Percentiles rank a stretch among this genome's conserved stretches.
Evolutionary conservation across 192 early-diverging fungal genomes (phyloP).

Genomic region (Coemansia sp.): DNA sequence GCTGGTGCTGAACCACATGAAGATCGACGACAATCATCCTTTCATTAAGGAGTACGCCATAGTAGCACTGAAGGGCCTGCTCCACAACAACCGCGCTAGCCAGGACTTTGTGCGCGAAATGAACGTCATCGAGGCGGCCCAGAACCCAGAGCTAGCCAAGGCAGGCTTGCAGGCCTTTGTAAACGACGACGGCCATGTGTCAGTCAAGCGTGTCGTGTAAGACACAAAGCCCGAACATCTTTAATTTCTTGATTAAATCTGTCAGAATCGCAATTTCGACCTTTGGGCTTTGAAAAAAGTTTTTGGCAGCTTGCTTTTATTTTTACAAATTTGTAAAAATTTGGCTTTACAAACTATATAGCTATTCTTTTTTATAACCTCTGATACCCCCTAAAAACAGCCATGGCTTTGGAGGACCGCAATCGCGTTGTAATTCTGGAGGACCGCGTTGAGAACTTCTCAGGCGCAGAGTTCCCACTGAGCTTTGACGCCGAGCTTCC

Average conservation of each 20-base stretch:
- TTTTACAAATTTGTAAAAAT: neutral
- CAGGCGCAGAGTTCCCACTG: conserved; percentile 48
- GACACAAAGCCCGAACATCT: neutral
- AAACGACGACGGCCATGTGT: neutral
- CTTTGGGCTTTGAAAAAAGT: too few relatives aligned
- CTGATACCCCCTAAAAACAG: neutral
- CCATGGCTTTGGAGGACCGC: conserved; percentile 48
- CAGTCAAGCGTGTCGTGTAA: neutral
- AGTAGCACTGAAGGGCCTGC: conserved; percentile 36
- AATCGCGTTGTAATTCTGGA: conserved; percentile 50
- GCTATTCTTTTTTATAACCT: neutral
- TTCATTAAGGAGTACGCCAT: conserved; percentile 52
- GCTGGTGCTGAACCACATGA: conserved; percentile 46
- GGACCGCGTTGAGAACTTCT: conserved; percentile 54
- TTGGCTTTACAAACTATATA: neutral
- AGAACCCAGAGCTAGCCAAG: conserved; percentile 11
- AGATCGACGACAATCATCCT: conserved; percentile 52
- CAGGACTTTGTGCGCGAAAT: conserved; percentile 37
- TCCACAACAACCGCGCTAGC: conserved; percentile 30
- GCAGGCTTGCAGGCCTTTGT: conserved; percentile 14
- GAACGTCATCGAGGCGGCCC: conserved; percentile 13
- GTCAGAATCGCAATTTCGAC: too few relatives aligned
- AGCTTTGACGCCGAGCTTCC: conserved; percentile 28
- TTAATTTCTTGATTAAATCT: neutral
- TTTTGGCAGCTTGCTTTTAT: neutral